Conservation (phyloP, 495 filamentous ascomycete species). For the Aspergillus asperescens region DNA sequence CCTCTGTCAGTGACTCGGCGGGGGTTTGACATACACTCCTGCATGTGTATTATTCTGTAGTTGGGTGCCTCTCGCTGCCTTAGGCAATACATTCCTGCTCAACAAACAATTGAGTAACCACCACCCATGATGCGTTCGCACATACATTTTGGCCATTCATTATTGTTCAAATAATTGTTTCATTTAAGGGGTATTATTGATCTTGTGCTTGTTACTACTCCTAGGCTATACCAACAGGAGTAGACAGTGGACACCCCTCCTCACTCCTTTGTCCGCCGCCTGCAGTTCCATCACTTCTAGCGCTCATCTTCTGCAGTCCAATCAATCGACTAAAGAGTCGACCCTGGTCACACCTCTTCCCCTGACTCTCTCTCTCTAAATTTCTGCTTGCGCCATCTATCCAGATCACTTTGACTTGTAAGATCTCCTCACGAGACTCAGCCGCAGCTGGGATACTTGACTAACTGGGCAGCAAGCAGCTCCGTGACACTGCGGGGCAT, state of each 20-base stretch:
- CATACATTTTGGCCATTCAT: background rate
- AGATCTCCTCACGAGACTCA: background rate
- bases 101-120: background rate
- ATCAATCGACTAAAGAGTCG: constrained; percentile 10
- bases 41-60: too few relatives aligned
- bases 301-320: constrained; percentile 13
- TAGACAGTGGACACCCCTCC: background rate
- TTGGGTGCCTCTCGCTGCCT: background rate
- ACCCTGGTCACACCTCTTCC: constrained; percentile 11
- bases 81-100: background rate
- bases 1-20: too few relatives aligned
- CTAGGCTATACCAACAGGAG: background rate
- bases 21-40: too few relatives aligned
- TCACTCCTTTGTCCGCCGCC: constrained; percentile 5
- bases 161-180: background rate
- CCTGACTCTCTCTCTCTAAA: constrained; percentile 1
- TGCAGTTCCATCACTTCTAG: constrained; percentile 13
- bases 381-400: constrained; percentile 2
- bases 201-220: background rate
- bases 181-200: background rate
- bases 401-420: background rate
- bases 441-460: background rate
- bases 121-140: background rate
- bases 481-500: constrained; percentile 10
- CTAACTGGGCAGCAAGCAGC: background rate